Base-by-base conservation (phyloP, 1,139 yeast genomes). In the Blastobotrys malaysiensis region DNA sequence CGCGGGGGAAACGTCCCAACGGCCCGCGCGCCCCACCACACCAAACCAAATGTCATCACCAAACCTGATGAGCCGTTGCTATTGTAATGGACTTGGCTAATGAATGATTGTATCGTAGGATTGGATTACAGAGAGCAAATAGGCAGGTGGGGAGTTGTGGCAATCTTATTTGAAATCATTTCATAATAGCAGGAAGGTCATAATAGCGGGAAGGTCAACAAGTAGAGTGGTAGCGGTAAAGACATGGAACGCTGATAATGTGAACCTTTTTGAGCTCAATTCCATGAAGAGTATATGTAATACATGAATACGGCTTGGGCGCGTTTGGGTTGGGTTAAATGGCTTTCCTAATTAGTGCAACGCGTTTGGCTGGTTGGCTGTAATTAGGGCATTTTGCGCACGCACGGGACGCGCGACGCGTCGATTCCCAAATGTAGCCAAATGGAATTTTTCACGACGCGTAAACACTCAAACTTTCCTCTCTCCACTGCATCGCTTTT, bases 351-450 rank as follows among this genome's bases (percentile, higher is more conserved):
- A 3, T 31, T 31, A 3, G 39, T 31, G 2, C 39, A 13, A 31
- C 39, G 39, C 39, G 39, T 31, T 31, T 31, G 7, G 16, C 16
- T 13, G 39, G 16, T 3, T 31, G 26, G n/a, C n/a, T n/a, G n/a
- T 14, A 39, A 39, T 4, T 43, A 18, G 3, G 11, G 21, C 22
- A n/a, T n/a, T 13, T 5, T 43, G 45, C 45, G 22, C 22, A 16
- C 21, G 45, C 45, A 22, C 9, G 14, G 24, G 24, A 44, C 46
- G 24, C 46, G 46, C 26, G 46, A 44, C 46, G 46, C 46, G 46
- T 20, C 18, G 39, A 13, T 31, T 31, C 39, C 39, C 39, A 31
- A 13, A 31, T 31, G 16, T 31, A 16, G 39, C 39, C 39, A 31
- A 31, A 31, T 31, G 39, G 39, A 31, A 13, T 31, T 31, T 22